Percentiles rank a stretch among this genome's conserved stretches.
Evolutionary conservation across 306 rosid species (phyloP).

Genomic region (Sicyos baderoa): DNA sequence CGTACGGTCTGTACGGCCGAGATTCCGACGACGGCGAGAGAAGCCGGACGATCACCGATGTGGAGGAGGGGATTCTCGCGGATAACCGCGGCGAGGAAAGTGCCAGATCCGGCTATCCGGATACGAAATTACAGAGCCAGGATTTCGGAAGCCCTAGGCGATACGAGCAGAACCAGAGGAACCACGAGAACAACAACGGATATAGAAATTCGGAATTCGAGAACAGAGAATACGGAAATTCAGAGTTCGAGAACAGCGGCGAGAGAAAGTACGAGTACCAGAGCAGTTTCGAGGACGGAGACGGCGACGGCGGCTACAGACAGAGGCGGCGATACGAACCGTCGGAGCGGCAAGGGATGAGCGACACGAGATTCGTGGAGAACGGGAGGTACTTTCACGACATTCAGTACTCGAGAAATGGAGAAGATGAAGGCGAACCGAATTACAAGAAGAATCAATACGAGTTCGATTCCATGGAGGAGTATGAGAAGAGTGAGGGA

Average conservation of each 20-base stretch:
- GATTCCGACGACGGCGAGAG: conserved; percentile 20
- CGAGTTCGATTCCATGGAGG: conserved; percentile 53
- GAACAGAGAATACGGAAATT: background rate
- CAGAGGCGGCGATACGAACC: conserved; percentile 25
- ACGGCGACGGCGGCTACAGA: conserved; percentile 15
- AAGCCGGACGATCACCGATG: conserved; percentile 30
- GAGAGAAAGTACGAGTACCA: conserved; percentile 23
- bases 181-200: conserved; percentile 15
- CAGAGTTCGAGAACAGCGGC: conserved; percentile 17
- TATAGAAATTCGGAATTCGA: conserved; percentile 18
- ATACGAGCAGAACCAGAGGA: conserved; percentile 10
- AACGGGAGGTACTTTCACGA: conserved; percentile 40
- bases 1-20: conserved; percentile 49
- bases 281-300: background rate
- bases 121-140: conserved; percentile 19
- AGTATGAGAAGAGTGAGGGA: conserved; percentile 36
- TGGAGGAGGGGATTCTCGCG: conserved; percentile 32
- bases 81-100: conserved; percentile 29
- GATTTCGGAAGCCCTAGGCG: conserved; percentile 18
- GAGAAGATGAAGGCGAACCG: conserved; percentile 16
- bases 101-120: conserved; percentile 26
- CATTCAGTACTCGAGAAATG: conserved; percentile 25
- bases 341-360: conserved; percentile 53
- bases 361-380: conserved; percentile 67
- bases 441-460: conserved; percentile 25